Evolutionary conservation across 805 yeast genomes (phyloP), one percentile per base, ranked within the genome.

Genomic region (Schizosaccharomyces cryophilus): DNA sequence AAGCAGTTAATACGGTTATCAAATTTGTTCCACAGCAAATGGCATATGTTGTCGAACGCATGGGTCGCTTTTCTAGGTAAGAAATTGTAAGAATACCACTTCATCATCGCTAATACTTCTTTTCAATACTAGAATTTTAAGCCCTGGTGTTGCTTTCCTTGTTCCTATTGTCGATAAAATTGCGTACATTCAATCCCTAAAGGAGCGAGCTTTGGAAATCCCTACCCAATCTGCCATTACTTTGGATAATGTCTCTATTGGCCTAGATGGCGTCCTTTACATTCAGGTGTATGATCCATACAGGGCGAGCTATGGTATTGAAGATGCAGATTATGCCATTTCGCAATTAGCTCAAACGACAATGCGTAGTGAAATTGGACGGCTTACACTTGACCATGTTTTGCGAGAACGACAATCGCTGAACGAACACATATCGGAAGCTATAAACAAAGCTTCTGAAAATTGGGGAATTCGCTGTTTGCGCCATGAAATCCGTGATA

Each of bases 321-420:
- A 87, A 68, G 89, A 86, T 67, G 87, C 88, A 59, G 86, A 83
- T 68, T 87, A 84, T 69, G 95, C 95, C 47, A 81, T 87, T 61
- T 76, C 84, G 51, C 95, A 87, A 71, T 77, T 87, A 65, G 95
- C 95, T 0, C 95, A 86, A 70, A 87, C 95, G 11, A 85, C 95
- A 15, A 86, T 86, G 95, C 76, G 95, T 67, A 81, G 87, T 0
- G 95, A 86, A 70, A 86, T 86, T 67, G 95, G 95, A 60, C 86
- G 85, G 65, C 73, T 86, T 74, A 77, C 88, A 2, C 76, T 86
- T 66, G 95, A 87, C 69, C 80, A 82, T 58, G 94, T 85, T 19
- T 75, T 86, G 65, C 77, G 80, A 63, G 95, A 86, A 70, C 78
- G 66, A 45, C 89, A 84, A 68, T 68, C 77, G 40, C 76, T 86